These are phyloP conservation scores for Pythium folliculosum DNA, from an alignment of 352 stramenopile genomes.

Conservation along the genomic window DNA sequence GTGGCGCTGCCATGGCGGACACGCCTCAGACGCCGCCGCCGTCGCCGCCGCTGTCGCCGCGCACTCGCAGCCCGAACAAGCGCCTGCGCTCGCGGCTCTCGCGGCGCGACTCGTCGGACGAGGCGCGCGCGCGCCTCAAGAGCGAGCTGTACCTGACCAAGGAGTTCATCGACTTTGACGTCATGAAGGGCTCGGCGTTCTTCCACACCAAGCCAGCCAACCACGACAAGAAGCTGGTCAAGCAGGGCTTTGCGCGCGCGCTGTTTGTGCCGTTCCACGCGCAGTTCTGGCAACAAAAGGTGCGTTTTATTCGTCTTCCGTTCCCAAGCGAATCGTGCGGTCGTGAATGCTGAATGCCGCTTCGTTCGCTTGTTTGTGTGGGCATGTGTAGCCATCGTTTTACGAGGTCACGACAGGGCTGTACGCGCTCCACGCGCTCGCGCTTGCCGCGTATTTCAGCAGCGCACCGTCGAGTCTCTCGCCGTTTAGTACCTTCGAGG, in stretches of 20 bases:
- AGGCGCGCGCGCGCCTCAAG: constrained; percentile 46
- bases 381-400: constrained; percentile 45
- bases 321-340: background rate
- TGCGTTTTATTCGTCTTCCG: background rate
- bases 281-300: constrained; percentile 76
- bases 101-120: constrained; percentile 53
- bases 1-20: too few species aligned
- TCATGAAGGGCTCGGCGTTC: constrained; percentile 86
- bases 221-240: constrained; percentile 79
- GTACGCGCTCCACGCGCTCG: constrained; percentile 54
- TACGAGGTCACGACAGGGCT: constrained; percentile 61
- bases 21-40: constrained; percentile 7
- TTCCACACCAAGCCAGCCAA: constrained; percentile 86
- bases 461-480: constrained; percentile 39
- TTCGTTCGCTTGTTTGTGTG: too few species aligned
- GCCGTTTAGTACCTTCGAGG: constrained; percentile 67
- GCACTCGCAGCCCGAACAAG: constrained; percentile 15
- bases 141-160: constrained; percentile 64
- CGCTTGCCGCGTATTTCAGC: constrained; percentile 57
- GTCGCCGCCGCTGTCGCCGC: constrained; percentile 31
- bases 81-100: constrained; percentile 38
- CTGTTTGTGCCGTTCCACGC: constrained; percentile 75
- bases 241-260: constrained; percentile 66
- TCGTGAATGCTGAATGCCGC: too few species aligned
- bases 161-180: constrained; percentile 86